Base-by-base conservation (phyloP, 495 filamentous ascomycete species). In the Neurospora sp. region DNA sequence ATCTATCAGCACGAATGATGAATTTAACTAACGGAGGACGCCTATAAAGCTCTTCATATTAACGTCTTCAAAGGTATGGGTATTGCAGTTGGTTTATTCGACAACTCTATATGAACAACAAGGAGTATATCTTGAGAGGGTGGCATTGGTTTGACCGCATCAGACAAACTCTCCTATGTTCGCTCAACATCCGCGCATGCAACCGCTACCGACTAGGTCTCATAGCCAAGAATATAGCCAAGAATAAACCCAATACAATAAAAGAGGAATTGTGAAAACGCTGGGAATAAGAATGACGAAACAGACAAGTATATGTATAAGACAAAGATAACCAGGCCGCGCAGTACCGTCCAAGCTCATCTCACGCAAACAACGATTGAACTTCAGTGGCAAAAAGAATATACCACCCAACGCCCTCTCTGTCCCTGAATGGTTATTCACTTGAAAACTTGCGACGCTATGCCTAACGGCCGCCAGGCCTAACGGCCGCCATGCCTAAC, bases 401-500 rank as follows among this genome's bases (percentile, higher is more conserved):
- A n/a, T 59, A 28, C 39, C 42, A n/a, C 31, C 70, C 39, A 48
- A 43, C 17, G 28, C 36, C 39, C n/a, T 43, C n/a, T n/a, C 70
- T 19, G 19, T 17, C 21, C 24, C 21, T 36, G 7, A 15, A 62
- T 7, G 17, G 3, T 48, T 48, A 24, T 21, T 28, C 39, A 28
- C 70, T 31, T 21, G 2, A 19, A 31, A 17, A 8, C 17, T 28
- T 19, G n/a, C 13, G 70, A 9, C 19, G 21, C 37, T 19, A 10
- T 45, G 8, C 42, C 69, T 74, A 85, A 45, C 83, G 81, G 24
- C 24, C 19, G 21, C 37, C 10, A 10, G 21, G 8, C 42, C 69
- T 74, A 85, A 45, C 83, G 81, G 24, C 24, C 19, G 21, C 37
- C 10, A 10, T 45, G 8, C 42, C 69, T 74, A 85, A 45, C 83